Base-by-base conservation (phyloP, 306 rosid species). In the Vigna hirtella region DNA sequence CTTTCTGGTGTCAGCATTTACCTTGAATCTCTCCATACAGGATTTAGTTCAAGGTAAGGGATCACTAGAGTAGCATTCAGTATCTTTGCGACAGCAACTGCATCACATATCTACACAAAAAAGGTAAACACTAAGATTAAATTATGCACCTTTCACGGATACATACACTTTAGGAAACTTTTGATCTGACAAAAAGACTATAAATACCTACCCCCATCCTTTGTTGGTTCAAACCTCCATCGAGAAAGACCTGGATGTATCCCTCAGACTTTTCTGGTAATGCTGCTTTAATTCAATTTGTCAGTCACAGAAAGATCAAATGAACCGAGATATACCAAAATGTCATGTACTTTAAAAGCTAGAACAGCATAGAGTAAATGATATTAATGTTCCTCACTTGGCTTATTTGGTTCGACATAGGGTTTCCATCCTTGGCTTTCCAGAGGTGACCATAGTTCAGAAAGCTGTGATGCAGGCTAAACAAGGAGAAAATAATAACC, bases 161-260 rank as follows among this genome's bases (percentile, higher is more conserved):
- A 55, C 58, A 72, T 12, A 55, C 65, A 72, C 24, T 12, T 18
- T 9, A 76, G 32, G 70, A 76, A 61, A 43, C 15, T 16, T 61
- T 2, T 26, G 24, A 73, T 80, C 38, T 26, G 9, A 45, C 52
- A 47, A 66, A 38, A 32, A 36, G 49, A 30, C 45, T 66, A 79
- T 15, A 61, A 72, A 79, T 66, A 83, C 97, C 70, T 79, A 93
- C 99, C 97, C 99, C 99, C 99, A 96, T 96, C 77, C 98, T 91
- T 85, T 96, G 99, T 86, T 96, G 99, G 90, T 96, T 96, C 86
- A 96, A 77, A 28, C 99, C 99, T 66, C 99, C 99, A 85, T 96
- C 98, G 51, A 96, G 98, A 89, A 96, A 96, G 48, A 93, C 94
- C 68, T 96, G 98, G 76, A 96, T 82, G 78, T 86, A 93, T 74